Evolutionary conservation across 2,329 filamentous ascomycete species (phyloP), one percentile per base, ranked within the genome.

Genomic region (Penicillium sp.): DNA sequence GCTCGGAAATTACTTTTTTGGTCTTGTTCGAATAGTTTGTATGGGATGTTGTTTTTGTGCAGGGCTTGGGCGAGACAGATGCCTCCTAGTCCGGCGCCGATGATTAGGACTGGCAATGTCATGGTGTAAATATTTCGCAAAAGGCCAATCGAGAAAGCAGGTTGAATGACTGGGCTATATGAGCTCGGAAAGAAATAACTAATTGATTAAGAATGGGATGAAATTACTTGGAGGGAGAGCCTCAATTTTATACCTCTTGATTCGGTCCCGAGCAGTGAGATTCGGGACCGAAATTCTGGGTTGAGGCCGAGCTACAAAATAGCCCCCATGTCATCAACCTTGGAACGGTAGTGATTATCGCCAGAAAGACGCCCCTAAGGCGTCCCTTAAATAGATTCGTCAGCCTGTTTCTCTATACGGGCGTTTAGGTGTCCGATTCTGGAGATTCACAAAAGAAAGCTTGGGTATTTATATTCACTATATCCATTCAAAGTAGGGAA

Each of bases 11-110:
- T 50, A 27, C 61, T 54, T 16, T 55, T 61, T 8, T 58, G 55
- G 47, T 73, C 69, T 46, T 64, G 61, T 48, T 74, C 72, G 46
- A 71, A 74, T 33, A 74, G 53, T 18, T 61, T 63, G 54, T 73
- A 73, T 4, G 70, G 64, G 28, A 72, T 67, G 20, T 62, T 55
- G 38, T 63, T 57, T 33, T 69, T 67, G 20, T 60, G 60, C 5
- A 73, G 64, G n/a, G 65, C 67, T 47, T 73, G 69, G 4, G 70
- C 69, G 2, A 74, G 62, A 22, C 61, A 62, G 1, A 74, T 60
- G 3, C 71, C 71, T 16, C 66, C 65, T 13, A 73, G 56, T 6
- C 71, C 71, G 22, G 58, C 68, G 11, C 71, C 71, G 16, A 71
- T 60, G 39, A 74, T 73, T 24, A 74, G 63, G 22, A 74, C 51